phyloP scores from a whole-genome alignment of 2,329 filamentous ascomycete genomes.

The Fusarium sp. region DNA sequence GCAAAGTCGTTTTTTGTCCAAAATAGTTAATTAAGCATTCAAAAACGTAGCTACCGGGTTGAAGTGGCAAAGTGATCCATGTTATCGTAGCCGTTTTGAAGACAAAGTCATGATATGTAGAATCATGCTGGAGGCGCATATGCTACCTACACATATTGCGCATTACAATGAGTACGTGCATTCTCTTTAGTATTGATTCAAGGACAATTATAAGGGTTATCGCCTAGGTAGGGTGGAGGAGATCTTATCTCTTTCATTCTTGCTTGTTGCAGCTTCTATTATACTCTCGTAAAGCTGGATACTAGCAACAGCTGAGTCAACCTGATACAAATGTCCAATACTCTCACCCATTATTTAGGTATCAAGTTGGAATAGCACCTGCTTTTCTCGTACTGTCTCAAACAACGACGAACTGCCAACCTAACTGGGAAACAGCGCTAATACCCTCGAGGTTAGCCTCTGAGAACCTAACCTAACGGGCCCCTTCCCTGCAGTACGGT shows the following conservation, averaged over 20 bases:
- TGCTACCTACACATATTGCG: not conserved
- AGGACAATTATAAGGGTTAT: not conserved
- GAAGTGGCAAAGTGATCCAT: not conserved
- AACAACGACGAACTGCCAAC: constrained; percentile 23
- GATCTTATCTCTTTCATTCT: not conserved
- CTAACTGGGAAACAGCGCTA: constrained; percentile 20
- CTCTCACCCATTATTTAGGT: not conserved
- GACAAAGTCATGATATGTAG: not conserved
- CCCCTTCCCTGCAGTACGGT: constrained; percentile 22
- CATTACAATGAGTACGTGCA: not conserved
- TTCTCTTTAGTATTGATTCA: not conserved
- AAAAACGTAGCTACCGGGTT: not conserved
- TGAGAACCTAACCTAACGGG: constrained; percentile 1
- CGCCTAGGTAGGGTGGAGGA: not conserved
- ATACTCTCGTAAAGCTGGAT: not conserved
- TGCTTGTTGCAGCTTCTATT: not conserved
- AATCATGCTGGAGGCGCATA: not conserved
- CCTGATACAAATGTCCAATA: not conserved
- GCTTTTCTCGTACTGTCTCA: constrained; percentile 13
- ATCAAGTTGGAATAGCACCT: constrained; percentile 6
- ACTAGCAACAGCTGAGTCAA: not conserved
- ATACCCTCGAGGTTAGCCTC: constrained; percentile 5
- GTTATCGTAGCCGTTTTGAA: not conserved
- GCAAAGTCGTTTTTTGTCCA: not conserved
- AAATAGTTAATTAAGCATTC: too few relatives aligned